These are phyloP conservation scores for Diaporthe velutina DNA, from an alignment of 2,329 filamentous ascomycete species.

Conservation along the genomic window DNA sequence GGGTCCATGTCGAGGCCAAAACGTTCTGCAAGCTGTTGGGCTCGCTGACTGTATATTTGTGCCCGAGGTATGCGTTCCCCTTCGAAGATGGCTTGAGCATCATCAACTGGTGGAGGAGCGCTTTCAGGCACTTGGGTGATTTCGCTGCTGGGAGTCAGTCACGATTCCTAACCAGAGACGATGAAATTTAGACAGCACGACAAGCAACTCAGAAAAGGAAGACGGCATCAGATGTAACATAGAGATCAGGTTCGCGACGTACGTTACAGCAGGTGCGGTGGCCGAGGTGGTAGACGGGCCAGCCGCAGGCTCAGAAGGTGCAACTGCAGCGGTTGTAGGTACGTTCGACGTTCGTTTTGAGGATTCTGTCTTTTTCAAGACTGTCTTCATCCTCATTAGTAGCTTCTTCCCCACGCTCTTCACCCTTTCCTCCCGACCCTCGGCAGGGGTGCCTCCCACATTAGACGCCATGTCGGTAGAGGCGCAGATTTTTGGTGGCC, in stretches of 20 bases:
- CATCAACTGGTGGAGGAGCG: constrained; percentile 40
- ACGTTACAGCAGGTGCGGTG: constrained; percentile 23
- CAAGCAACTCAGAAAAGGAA: background rate
- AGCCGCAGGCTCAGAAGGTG: background rate
- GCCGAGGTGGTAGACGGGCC: constrained; percentile 1
- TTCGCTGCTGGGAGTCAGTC: constrained; percentile 30
- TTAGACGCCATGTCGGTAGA: constrained; percentile 57
- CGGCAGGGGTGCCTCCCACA: constrained; percentile 53
- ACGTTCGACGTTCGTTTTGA: constrained; percentile 45
- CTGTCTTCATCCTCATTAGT: constrained; percentile 63
- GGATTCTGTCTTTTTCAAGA: constrained; percentile 59
- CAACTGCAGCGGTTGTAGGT: constrained; percentile 2
- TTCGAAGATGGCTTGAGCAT: constrained; percentile 41
- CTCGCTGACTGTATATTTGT: constrained; percentile 68
- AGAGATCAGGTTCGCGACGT: background rate
- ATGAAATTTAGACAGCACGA: background rate
- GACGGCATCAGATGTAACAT: background rate
- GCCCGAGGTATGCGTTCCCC: constrained; percentile 58
- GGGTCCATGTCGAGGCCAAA: constrained; percentile 69
- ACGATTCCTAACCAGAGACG: background rate
- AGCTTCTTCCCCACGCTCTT: constrained; percentile 60
- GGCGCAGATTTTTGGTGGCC: background rate
- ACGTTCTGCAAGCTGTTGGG: constrained; percentile 66
- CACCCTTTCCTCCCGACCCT: constrained; percentile 56
- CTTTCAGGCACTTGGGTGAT: constrained; percentile 35